phyloP scores from a whole-genome alignment of 2,329 filamentous ascomycete genomes.

The Rhynchosporium agropyri region DNA sequence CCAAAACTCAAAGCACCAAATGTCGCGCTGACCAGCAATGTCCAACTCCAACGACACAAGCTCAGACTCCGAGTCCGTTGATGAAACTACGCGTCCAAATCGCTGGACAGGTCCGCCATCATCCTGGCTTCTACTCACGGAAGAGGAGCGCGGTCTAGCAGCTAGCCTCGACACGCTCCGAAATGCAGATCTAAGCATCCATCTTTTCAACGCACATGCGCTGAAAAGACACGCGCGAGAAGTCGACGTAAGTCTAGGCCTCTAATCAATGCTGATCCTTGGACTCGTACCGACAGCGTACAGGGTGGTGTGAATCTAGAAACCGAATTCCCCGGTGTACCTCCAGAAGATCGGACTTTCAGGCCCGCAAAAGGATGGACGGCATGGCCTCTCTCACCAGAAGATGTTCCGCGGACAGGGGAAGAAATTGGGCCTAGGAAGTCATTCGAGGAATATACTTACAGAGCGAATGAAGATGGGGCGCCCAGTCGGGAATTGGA shows the following conservation, averaged over 20 bases:
- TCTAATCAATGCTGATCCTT: constrained; percentile 36
- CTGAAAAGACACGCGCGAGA: constrained; percentile 56
- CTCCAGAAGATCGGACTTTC: constrained; percentile 45
- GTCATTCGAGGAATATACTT: constrained; percentile 54
- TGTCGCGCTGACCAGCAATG: constrained; percentile 18
- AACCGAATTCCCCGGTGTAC: constrained; percentile 30
- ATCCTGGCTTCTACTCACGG: constrained; percentile 68
- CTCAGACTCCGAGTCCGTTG: constrained; percentile 48
- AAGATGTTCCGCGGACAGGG: constrained; percentile 60
- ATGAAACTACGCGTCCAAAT: constrained; percentile 58
- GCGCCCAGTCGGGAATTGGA: constrained; percentile 65
- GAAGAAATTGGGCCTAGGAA: constrained; percentile 53
- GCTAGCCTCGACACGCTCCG: constrained; percentile 64
- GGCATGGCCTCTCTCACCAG: constrained; percentile 76
- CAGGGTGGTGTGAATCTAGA: constrained; percentile 16
- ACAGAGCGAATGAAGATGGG: constrained; percentile 48
- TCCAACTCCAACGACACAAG: constrained; percentile 10
- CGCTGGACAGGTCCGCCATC: constrained; percentile 68
- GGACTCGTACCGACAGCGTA: neutral
- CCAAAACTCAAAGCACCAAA: neutral
- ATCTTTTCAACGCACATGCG: constrained; percentile 78
- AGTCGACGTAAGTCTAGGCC: constrained; percentile 42
- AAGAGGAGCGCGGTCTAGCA: constrained; percentile 63
- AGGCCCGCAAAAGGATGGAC: constrained; percentile 68
- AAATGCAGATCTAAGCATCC: constrained; percentile 69